phyloP scores from a whole-genome alignment of 306 rosid species.

The Crataegus laevigata region DNA sequence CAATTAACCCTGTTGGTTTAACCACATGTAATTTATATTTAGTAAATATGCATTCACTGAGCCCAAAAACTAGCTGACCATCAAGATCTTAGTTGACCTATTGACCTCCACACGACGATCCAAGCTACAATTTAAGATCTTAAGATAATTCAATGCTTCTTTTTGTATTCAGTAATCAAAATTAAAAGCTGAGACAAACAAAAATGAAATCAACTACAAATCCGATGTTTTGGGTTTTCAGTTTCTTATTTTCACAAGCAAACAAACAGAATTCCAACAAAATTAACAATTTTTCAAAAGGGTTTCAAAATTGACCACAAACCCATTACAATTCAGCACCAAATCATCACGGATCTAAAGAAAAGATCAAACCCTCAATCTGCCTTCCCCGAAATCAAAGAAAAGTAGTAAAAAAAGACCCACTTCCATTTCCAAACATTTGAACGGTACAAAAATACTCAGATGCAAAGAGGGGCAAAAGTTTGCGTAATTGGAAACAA shows the following conservation, averaged over 20 bases:
- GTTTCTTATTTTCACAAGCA: neutral
- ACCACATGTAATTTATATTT: neutral
- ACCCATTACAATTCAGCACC: neutral
- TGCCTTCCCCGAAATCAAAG: neutral
- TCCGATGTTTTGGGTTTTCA: neutral
- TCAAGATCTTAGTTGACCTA: neutral
- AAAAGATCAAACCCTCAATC: neutral
- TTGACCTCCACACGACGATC: neutral
- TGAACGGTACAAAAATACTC: neutral
- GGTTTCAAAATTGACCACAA: neutral
- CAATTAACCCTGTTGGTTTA: neutral
- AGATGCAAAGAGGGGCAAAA: neutral
- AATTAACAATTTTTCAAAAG: neutral
- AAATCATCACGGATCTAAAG: conserved; percentile 18
- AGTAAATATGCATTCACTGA: neutral
- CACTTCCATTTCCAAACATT: neutral
- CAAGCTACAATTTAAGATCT: neutral
- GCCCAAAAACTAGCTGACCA: neutral
- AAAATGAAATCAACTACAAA: neutral
- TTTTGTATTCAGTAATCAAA: neutral
- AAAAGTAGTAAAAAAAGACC: neutral
- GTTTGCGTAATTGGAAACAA: neutral
- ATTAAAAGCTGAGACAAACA: neutral
- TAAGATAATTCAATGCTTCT: neutral
- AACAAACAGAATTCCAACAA: neutral